These are phyloP conservation scores for Silene coronaria DNA, from an alignment of 179 eudicot genomes.

Conservation along the genomic window DNA sequence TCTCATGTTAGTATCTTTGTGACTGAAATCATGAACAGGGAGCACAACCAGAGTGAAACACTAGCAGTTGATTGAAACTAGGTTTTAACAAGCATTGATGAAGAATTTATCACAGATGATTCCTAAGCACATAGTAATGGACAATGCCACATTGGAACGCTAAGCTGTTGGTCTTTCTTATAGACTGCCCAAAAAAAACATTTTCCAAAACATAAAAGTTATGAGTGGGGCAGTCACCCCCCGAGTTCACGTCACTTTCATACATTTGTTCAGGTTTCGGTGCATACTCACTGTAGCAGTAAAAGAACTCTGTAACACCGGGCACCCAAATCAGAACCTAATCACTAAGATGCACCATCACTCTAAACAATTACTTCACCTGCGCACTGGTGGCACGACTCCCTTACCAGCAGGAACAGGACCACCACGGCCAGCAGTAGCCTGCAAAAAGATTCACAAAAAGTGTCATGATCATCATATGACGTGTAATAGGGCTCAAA, in stretches of 20 bases:
- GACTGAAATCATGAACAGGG: background rate
- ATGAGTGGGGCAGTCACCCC: constrained; percentile 10
- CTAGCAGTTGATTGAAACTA: background rate
- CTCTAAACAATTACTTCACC: constrained; percentile 27
- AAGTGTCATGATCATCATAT: background rate
- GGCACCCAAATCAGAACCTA: constrained; percentile 9
- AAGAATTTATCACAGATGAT: background rate
- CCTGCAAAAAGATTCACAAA: constrained; percentile 29
- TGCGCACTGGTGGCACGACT: constrained; percentile 56
- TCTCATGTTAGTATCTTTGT: background rate
- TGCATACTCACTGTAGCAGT: constrained; percentile 13
- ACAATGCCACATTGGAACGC: background rate
- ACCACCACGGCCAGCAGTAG: constrained; percentile 68
- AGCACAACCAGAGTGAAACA: background rate
- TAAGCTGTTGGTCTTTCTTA: background rate
- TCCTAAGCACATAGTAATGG: background rate
- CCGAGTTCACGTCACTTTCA: constrained; percentile 15
- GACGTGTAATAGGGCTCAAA: background rate
- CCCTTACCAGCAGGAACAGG: constrained; percentile 52
- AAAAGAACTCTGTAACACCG: background rate
- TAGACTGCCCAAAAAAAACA: background rate
- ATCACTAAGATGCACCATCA: constrained; percentile 14
- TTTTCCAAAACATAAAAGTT: constrained; percentile 7
- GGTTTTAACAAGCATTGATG: background rate
- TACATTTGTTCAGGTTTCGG: constrained; percentile 19